Conservation (phyloP, 2,329 filamentous ascomycete species). For the Cytospora mali region DNA sequence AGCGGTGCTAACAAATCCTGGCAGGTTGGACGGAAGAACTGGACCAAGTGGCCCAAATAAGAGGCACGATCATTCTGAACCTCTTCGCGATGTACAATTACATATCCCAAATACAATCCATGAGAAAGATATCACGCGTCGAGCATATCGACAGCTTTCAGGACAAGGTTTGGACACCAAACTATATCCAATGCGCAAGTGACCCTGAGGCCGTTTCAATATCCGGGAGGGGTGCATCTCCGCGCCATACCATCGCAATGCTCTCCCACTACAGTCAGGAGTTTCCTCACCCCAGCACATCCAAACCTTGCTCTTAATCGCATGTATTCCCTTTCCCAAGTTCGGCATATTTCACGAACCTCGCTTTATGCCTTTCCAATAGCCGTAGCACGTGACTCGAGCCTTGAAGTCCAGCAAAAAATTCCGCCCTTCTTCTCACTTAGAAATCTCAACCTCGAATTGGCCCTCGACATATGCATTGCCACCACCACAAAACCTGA, state of each 20-base stretch:
- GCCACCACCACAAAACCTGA: background rate
- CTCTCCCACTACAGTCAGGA: background rate
- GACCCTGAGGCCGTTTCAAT: background rate
- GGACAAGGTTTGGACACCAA: background rate
- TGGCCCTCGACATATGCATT: background rate
- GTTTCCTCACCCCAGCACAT: too few relatives aligned
- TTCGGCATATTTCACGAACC: background rate
- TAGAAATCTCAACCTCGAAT: background rate
- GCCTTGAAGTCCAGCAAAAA: slow-evolving; percentile 6
- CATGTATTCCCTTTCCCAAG: background rate
- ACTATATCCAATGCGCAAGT: slow-evolving; percentile 1
- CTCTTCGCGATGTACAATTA: slow-evolving; percentile 11
- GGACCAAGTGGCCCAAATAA: slow-evolving; percentile 62
- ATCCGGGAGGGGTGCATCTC: background rate
- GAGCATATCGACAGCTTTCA: background rate
- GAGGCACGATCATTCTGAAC: slow-evolving; percentile 18
- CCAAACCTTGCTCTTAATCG: background rate
- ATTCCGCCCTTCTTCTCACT: background rate
- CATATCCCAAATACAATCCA: slow-evolving; percentile 5
- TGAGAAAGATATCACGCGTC: background rate
- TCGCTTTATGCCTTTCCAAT: background rate
- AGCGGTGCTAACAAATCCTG: slow-evolving; percentile 39
- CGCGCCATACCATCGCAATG: background rate
- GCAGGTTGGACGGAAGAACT: slow-evolving; percentile 58
- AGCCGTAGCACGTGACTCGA: slow-evolving; percentile 26